Percentiles rank a stretch among this genome's conserved stretches.
Evolutionary conservation across 352 stramenopile genomes (phyloP).

Genomic region (Pythium sukuiense): DNA sequence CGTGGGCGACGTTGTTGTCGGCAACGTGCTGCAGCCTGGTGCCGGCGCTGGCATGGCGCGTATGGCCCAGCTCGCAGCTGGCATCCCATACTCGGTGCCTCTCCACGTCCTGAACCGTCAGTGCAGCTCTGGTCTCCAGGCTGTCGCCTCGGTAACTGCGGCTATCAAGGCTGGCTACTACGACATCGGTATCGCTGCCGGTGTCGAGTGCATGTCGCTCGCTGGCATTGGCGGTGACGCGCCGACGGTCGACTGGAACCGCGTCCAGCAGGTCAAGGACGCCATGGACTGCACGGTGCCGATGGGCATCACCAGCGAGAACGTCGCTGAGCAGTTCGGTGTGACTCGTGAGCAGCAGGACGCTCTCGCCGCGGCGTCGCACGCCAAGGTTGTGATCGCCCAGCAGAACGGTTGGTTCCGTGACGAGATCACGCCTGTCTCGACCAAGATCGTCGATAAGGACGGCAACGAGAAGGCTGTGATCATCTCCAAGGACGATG

Average conservation of each 20-base stretch:
- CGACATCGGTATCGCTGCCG: conserved; percentile 83
- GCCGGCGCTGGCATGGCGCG: conserved; percentile 75
- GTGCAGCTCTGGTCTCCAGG: conserved; percentile 87
- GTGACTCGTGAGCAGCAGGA: conserved; percentile 81
- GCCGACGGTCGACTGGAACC: conserved; percentile 64
- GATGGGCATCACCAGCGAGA: conserved; percentile 88
- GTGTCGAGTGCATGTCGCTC: conserved; percentile 89
- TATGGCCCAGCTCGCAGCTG: conserved; percentile 75
- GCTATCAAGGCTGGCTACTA: conserved; percentile 85
- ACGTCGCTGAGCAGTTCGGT: conserved; percentile 78
- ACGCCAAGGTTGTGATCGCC: conserved; percentile 70
- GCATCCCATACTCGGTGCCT: conserved; percentile 77
- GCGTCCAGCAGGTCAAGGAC: conserved; percentile 48
- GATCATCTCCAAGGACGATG: conserved; percentile 77
- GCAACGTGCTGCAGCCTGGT: conserved; percentile 86
- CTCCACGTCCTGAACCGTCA: conserved; percentile 84
- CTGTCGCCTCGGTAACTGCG: conserved; percentile 70
- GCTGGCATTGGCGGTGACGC: conserved; percentile 48
- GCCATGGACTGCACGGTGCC: conserved; percentile 83
- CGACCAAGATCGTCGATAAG: conserved; percentile 68
- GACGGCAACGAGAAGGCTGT: conserved; percentile 78
- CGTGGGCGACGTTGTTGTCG: conserved; percentile 81
- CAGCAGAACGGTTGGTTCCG: conserved; percentile 84
- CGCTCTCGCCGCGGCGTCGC: conserved; percentile 67
- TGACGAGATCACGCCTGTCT: conserved; percentile 89